Percentiles rank a stretch among this genome's conserved stretches.
These are phyloP conservation scores for Begonia fuchsioides DNA, from an alignment of 306 rosid genomes.

Conservation along the genomic window DNA sequence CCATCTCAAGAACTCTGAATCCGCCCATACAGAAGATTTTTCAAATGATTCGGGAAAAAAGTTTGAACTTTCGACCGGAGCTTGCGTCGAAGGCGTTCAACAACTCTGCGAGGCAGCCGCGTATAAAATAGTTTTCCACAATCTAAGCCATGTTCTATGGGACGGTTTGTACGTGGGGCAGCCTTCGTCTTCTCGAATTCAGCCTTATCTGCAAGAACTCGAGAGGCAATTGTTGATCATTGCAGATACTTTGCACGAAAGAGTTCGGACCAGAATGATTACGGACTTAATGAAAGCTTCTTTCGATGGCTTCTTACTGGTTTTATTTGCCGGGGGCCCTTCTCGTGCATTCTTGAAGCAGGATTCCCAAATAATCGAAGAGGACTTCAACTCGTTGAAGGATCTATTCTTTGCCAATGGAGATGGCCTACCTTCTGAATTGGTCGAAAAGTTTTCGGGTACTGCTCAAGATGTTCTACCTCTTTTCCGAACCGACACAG, in stretches of 20 bases:
- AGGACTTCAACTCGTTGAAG: slow-evolving; percentile 65
- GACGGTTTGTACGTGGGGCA: slow-evolving; percentile 78
- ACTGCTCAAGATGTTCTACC: slow-evolving; percentile 60
- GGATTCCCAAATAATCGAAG: slow-evolving; percentile 78
- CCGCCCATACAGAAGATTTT: slow-evolving; percentile 74
- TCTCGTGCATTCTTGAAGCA: slow-evolving; percentile 63
- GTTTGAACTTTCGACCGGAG: slow-evolving; percentile 70
- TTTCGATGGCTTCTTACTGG: slow-evolving; percentile 86
- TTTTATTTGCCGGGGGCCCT: slow-evolving; percentile 96
- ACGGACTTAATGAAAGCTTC: slow-evolving; percentile 97
- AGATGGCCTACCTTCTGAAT: slow-evolving; percentile 83
- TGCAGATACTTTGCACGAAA: slow-evolving; percentile 65
- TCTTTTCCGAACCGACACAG: slow-evolving; percentile 72
- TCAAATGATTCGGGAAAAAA: slow-evolving; percentile 65
- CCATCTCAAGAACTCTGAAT: slow-evolving; percentile 80
- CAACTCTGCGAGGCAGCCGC: slow-evolving; percentile 85
- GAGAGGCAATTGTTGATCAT: slow-evolving; percentile 50
- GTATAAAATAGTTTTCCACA: slow-evolving; percentile 70
- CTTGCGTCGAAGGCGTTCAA: slow-evolving; percentile 88
- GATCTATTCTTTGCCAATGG: slow-evolving; percentile 90
- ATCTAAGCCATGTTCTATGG: slow-evolving; percentile 63
- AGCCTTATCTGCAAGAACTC: slow-evolving; percentile 66
- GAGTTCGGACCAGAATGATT: slow-evolving; percentile 67
- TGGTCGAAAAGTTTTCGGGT: slow-evolving; percentile 67
- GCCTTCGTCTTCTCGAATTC: slow-evolving; percentile 66